These are phyloP conservation scores for Skeletonema grethae DNA, from an alignment of 108 stramenopile species.

Conservation along the genomic window DNA sequence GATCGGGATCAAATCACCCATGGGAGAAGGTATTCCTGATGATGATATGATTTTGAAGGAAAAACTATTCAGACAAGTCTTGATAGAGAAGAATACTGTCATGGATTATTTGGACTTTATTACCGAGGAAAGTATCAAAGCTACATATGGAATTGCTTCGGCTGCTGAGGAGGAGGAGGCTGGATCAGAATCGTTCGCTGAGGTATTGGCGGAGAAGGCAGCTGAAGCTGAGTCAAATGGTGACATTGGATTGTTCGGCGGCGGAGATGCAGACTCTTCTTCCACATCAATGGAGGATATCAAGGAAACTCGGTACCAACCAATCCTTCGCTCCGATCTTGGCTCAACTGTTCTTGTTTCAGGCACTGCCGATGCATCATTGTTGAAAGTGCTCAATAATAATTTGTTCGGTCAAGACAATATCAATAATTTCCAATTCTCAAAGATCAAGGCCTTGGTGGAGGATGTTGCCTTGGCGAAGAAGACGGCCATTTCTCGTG, in stretches of 20 bases:
- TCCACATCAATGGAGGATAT: constrained; percentile 5
- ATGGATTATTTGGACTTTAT: constrained; percentile 2
- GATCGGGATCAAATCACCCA: not conserved
- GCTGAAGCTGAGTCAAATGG: not conserved
- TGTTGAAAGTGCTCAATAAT: constrained; percentile 30
- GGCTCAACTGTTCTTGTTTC: constrained; percentile 30
- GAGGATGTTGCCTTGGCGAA: constrained; percentile 68
- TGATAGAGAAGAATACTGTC: not conserved
- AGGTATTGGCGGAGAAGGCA: constrained; percentile 1
- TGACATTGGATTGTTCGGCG: constrained; percentile 21
- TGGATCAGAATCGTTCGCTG: not conserved
- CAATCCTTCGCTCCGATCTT: constrained; percentile 21
- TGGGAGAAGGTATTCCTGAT: not conserved
- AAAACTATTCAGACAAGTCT: constrained; percentile 2
- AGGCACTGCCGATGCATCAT: constrained; percentile 18
- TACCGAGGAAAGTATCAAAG: constrained; percentile 6
- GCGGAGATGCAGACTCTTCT: constrained; percentile 4
- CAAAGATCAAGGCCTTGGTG: constrained; percentile 80
- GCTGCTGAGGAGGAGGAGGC: not conserved
- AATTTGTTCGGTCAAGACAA: constrained; percentile 30
- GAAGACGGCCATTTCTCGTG: constrained; percentile 79
- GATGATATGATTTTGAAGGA: not conserved
- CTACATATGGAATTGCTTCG: not conserved
- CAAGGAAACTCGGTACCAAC: constrained; percentile 16
- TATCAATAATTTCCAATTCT: constrained; percentile 61